A percentile compares a stretch with the other conserved stretches of the same genome.
These are phyloP conservation scores for Talaromyces funiculosus DNA, from an alignment of 2,329 filamentous ascomycete genomes.

Conservation along the genomic window DNA sequence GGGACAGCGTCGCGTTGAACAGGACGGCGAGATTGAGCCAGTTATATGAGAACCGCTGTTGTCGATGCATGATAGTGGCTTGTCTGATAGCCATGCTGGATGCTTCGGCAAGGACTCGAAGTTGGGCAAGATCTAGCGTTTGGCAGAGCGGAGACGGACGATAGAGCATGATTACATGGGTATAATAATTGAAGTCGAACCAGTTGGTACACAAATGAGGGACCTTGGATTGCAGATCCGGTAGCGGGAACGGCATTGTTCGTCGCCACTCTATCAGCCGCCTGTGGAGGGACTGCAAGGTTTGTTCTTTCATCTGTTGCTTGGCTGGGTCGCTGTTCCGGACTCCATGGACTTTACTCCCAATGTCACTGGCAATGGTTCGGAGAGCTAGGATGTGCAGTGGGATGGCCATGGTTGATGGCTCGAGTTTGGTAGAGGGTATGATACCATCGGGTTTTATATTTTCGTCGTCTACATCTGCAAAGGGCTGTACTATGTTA, in stretches of 20 bases:
- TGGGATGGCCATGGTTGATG: constrained; percentile 39
- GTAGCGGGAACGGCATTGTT: constrained; percentile 42
- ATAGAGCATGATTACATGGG: constrained; percentile 42
- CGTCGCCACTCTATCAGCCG: constrained; percentile 43
- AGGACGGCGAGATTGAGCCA: constrained; percentile 40
- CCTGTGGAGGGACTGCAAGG: constrained; percentile 33
- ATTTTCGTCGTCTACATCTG: constrained; percentile 32
- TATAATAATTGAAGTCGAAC: constrained; percentile 48
- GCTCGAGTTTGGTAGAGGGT: constrained; percentile 14
- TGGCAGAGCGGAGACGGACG: constrained; percentile 42
- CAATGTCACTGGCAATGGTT: constrained; percentile 39
- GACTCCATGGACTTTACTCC: constrained; percentile 33
- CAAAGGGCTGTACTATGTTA: constrained; percentile 30
- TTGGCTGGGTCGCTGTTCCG: constrained; percentile 18
- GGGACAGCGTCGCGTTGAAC: constrained; percentile 40
- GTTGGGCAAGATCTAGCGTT: constrained; percentile 28
- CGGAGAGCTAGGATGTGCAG: constrained; percentile 40
- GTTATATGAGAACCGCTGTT: constrained; percentile 40
- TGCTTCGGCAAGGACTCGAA: constrained; percentile 37
- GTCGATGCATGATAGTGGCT: constrained; percentile 34
- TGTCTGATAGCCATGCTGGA: constrained; percentile 42
- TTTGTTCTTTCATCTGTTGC: constrained; percentile 26
- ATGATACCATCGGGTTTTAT: constrained; percentile 22
- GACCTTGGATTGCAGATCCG: constrained; percentile 33
- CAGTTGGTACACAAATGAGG: constrained; percentile 42